phyloP scores from a whole-genome alignment of 305 asterid genomes.

The Stenogyne calaminthoides region DNA sequence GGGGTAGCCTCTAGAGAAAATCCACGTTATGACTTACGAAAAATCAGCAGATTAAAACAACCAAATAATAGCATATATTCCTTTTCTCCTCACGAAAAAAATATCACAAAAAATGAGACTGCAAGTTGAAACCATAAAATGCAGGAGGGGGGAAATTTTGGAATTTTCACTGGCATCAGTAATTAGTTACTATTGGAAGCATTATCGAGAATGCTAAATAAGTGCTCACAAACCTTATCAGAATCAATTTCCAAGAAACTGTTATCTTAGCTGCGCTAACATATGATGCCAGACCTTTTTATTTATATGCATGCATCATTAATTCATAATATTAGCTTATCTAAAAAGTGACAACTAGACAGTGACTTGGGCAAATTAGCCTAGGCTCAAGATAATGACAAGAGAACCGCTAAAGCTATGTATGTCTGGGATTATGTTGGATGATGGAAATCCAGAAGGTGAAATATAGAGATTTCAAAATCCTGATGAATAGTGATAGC shows the following conservation, averaged over 20 bases:
- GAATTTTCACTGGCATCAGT: neutral
- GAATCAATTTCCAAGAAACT: neutral
- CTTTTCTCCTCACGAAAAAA: neutral
- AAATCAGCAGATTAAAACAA: slow-evolving; percentile 25
- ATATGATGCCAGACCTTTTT: neutral
- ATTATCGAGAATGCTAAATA: neutral
- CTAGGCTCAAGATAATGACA: slow-evolving; percentile 3
- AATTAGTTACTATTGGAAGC: slow-evolving; percentile 6
- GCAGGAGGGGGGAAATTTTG: neutral
- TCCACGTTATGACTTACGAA: neutral
- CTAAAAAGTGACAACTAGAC: neutral
- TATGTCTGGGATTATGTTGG: too few relatives aligned
- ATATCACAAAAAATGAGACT: neutral
- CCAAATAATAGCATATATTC: neutral
- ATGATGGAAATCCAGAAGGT: too few relatives aligned
- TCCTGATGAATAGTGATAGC: too few relatives aligned
- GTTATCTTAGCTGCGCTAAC: neutral
- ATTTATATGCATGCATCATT: neutral
- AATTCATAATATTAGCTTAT: neutral
- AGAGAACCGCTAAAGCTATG: neutral
- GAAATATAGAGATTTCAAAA: too few relatives aligned
- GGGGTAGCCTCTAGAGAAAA: slow-evolving; percentile 1
- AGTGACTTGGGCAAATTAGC: neutral
- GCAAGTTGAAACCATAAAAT: neutral
- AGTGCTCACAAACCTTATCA: neutral